Conservation (phyloP, 345 rosid genomes). For the Nephelium lappaceum region DNA sequence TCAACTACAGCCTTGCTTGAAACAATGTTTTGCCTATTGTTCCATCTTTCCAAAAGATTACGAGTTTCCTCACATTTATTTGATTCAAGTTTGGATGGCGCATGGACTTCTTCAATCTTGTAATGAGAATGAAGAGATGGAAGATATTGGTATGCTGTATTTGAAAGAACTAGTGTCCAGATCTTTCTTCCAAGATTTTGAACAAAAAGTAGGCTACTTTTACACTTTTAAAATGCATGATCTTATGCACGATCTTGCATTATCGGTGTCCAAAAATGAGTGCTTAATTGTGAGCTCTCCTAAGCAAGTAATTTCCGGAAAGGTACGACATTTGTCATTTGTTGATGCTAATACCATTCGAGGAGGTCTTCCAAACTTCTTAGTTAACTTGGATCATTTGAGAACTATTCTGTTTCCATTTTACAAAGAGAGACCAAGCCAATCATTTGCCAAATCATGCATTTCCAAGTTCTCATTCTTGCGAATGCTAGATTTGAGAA, state of each 20-base stretch:
- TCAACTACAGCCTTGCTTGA: slow-evolving; percentile 1
- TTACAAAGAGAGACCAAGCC: slow-evolving; percentile 1
- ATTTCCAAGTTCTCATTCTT: slow-evolving; percentile 16
- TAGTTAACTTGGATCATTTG: neutral
- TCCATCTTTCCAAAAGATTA: slow-evolving; percentile 20
- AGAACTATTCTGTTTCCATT: slow-evolving; percentile 23
- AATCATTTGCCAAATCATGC: slow-evolving; percentile 9
- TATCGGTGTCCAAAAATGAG: slow-evolving; percentile 19
- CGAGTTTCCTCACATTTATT: rapidly evolving
- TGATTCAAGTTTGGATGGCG: slow-evolving; percentile 26
- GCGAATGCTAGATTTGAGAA: slow-evolving; percentile 17
- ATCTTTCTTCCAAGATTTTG: slow-evolving; percentile 34
- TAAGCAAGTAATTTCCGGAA: neutral
- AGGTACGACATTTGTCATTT: slow-evolving; percentile 23
- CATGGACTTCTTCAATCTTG: slow-evolving; percentile 14
- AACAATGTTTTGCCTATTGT: slow-evolving; percentile 8
- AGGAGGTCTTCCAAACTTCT: neutral
- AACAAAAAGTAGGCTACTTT: neutral
- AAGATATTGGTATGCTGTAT: slow-evolving; percentile 14
- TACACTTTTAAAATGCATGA: slow-evolving; percentile 15
- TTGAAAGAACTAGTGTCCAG: slow-evolving; percentile 29
- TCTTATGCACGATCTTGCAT: slow-evolving; percentile 29
- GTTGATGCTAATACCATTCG: neutral
- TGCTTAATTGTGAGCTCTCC: neutral
- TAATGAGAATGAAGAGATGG: neutral